Evolutionary conservation across 2,329 filamentous ascomycete species (phyloP).

Genomic region (Pseudogymnoascus sp.): DNA sequence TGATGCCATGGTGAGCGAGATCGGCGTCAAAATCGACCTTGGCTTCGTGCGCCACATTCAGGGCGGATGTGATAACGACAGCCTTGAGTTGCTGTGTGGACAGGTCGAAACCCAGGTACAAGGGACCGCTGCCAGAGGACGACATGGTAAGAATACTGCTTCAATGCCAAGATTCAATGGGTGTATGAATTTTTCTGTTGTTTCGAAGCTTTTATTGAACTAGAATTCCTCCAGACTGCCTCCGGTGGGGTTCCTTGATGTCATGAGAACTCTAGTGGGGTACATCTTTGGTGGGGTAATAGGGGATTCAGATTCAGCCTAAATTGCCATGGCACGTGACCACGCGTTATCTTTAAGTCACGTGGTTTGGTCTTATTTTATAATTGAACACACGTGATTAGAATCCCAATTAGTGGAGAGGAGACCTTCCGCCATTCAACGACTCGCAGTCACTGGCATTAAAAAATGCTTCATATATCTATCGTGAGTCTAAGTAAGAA

Average conservation of each 20-base stretch:
- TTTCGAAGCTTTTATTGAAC: slow-evolving; percentile 5
- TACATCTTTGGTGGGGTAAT: neutral
- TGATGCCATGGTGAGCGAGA: slow-evolving; percentile 68
- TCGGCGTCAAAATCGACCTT: slow-evolving; percentile 95
- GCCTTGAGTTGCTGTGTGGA: slow-evolving; percentile 97
- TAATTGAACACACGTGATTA: neutral
- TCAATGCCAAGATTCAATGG: neutral
- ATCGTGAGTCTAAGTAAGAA: neutral
- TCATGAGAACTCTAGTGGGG: slow-evolving; percentile 4
- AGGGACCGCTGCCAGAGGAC: slow-evolving; percentile 43
- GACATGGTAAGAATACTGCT: slow-evolving; percentile 26
- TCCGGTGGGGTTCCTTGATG: slow-evolving; percentile 5
- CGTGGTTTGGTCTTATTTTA: too few relatives aligned
- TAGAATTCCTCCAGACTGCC: neutral
- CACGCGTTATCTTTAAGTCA: neutral
- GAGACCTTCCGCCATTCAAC: neutral
- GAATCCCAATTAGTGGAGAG: neutral
- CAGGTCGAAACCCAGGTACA: slow-evolving; percentile 91
- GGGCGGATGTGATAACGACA: slow-evolving; percentile 75
- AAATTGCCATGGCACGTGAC: neutral
- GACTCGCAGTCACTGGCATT: neutral
- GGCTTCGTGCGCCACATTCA: slow-evolving; percentile 74
- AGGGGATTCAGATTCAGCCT: neutral
- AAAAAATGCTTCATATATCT: neutral
- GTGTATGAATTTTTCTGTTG: neutral